Evolutionary conservation across 148 eudicot genomes (phyloP).

Genomic region (Silene uniflora): DNA sequence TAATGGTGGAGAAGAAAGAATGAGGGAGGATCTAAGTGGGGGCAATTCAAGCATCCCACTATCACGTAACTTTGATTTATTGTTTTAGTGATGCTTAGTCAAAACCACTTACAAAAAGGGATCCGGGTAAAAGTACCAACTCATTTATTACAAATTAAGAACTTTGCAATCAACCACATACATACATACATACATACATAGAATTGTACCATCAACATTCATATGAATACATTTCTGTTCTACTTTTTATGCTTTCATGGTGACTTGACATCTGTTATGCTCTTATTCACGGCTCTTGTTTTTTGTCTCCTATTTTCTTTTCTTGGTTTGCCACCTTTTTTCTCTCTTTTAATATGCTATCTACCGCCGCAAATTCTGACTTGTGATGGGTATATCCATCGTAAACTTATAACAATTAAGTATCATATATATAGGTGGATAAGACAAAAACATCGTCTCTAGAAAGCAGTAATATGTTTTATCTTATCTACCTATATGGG

Average conservation of each 20-base stretch:
- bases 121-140: not conserved
- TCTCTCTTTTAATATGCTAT: too few relatives aligned
- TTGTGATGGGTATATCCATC: too few relatives aligned
- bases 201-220: conserved; percentile 5
- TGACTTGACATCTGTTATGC: conserved; percentile 24
- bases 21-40: conserved; percentile 2
- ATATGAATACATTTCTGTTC: not conserved
- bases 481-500: too few relatives aligned
- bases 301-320: not conserved
- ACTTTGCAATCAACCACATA: conserved; percentile 16
- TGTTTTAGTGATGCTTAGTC: conserved; percentile 20
- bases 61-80: conserved; percentile 18
- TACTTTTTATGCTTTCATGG: conserved; percentile 2
- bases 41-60: not conserved
- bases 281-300: conserved; percentile 3
- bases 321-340: not conserved
- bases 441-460: too few relatives aligned
- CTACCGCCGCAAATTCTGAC: too few relatives aligned
- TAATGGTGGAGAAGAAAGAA: conserved; percentile 10
- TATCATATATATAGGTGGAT: too few relatives aligned
- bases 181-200: conserved; percentile 1
- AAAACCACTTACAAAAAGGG: conserved; percentile 25
- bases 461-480: too few relatives aligned
- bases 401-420: too few relatives aligned
- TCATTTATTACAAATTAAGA: conserved; percentile 20